Percentiles rank a stretch among this genome's conserved stretches.
phyloP scores from a whole-genome alignment of 257 asterid species.

The Nicotiana otophora region DNA sequence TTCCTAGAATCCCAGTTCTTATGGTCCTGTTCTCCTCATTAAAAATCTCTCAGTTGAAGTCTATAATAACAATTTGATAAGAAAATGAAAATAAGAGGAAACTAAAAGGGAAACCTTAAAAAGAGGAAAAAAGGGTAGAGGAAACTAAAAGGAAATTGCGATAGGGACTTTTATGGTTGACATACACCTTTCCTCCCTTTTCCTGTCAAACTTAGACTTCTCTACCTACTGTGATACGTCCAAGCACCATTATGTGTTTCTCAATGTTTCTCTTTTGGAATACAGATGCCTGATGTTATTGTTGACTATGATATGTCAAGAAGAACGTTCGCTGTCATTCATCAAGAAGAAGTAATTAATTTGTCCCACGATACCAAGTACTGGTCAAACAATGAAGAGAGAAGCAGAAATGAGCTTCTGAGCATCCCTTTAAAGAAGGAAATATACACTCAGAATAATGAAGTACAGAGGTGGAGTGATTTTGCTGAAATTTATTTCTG shows the following conservation, averaged over 20 bases:
- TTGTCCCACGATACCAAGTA: constrained; percentile 7
- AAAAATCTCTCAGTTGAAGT: background rate
- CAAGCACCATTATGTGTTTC: background rate
- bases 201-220: background rate
- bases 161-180: background rate
- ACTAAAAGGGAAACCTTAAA: background rate
- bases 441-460: constrained; percentile 19
- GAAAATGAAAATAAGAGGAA: background rate
- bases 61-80: background rate
- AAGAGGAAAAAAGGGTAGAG: background rate
- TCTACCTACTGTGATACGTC: background rate
- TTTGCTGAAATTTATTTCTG: constrained; percentile 53
- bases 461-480: constrained; percentile 33
- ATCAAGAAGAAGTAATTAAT: constrained; percentile 66
- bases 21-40: background rate
- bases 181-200: background rate
- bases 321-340: constrained; percentile 44
- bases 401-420: constrained; percentile 17
- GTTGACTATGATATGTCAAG: constrained; percentile 80
- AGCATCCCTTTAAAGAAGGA: constrained; percentile 15
- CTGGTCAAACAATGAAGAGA: background rate
- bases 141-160: background rate
- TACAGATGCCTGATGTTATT: constrained; percentile 87
- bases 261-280: constrained; percentile 1
- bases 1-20: background rate